Evolutionary conservation across 345 rosid genomes (phyloP).

Genomic region (Eucalyptus polyanthemos): DNA sequence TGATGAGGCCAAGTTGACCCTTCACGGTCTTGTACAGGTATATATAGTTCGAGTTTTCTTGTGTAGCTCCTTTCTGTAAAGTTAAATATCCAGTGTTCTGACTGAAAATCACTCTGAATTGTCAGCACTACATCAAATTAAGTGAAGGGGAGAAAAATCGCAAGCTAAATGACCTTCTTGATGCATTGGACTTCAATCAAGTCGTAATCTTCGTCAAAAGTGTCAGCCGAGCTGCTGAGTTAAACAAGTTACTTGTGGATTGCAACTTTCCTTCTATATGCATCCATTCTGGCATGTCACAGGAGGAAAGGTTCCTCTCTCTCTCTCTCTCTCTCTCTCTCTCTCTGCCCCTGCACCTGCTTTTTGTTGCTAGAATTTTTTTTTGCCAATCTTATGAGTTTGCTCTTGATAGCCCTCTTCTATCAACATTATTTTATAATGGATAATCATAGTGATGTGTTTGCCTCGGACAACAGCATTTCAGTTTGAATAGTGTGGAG

Average conservation of each 20-base stretch:
- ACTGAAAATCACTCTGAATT: neutral
- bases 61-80: neutral
- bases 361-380: neutral
- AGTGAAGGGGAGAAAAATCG: conserved; percentile 93
- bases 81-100: neutral
- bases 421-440: neutral
- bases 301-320: conserved; percentile 75
- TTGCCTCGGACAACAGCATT: neutral
- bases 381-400: neutral
- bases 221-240: conserved; percentile 89
- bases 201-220: conserved; percentile 97
- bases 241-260: conserved; percentile 87
- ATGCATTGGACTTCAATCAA: conserved; percentile 98
- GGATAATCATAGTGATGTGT: neutral
- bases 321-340: neutral
- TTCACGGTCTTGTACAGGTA: conserved; percentile 98
- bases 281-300: conserved; percentile 99
- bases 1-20: conserved; percentile 97
- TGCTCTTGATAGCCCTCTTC: neutral
- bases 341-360: neutral
- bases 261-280: conserved; percentile 98
- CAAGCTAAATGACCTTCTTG: conserved; percentile 93
- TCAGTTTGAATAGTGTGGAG: neutral
- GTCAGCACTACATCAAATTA: conserved; percentile 97
- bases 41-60: neutral